A percentile compares a stretch with the other conserved stretches of the same genome.
Evolutionary conservation across 345 rosid genomes (phyloP).

Genomic region (Reutealis trisperma): DNA sequence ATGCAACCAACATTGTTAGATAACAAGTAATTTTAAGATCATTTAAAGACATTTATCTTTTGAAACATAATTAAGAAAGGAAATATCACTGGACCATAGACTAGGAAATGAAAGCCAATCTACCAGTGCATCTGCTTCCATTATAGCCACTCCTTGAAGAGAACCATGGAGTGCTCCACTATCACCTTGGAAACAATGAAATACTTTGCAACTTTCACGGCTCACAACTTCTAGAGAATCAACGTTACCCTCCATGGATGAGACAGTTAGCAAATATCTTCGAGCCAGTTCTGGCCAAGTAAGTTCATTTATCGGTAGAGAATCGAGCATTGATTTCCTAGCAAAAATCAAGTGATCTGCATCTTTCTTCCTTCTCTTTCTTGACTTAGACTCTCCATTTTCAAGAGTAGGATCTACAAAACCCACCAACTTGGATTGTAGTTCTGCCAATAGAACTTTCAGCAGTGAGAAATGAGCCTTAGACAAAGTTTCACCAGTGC

Average conservation of each 20-base stretch:
- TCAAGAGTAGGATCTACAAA: constrained; percentile 34
- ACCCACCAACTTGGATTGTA: constrained; percentile 28
- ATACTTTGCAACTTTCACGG: constrained; percentile 34
- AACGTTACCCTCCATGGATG: constrained; percentile 37
- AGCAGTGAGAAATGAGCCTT: constrained; percentile 32
- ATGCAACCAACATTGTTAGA: background rate
- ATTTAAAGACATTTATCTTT: background rate
- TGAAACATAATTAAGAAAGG: background rate
- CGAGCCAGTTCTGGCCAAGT: constrained; percentile 48
- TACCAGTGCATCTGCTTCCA: constrained; percentile 49
- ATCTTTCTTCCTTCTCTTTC: constrained; percentile 36
- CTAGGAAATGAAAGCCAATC: constrained; percentile 39
- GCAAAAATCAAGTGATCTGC: constrained; percentile 23
- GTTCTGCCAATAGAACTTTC: constrained; percentile 33
- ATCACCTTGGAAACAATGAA: constrained; percentile 35
- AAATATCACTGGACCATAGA: constrained; percentile 16
- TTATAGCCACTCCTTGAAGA: constrained; percentile 34
- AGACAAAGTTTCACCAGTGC: constrained; percentile 20
- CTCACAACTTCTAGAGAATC: constrained; percentile 32
- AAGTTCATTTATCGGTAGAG: constrained; percentile 39
- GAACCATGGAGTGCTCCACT: constrained; percentile 29
- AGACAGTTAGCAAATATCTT: constrained; percentile 32
- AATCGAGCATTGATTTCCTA: constrained; percentile 35
- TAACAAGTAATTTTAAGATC: background rate
- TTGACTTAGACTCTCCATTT: constrained; percentile 32